phyloP scores from a whole-genome alignment of 768 basidiomycete species.

The Termitomyces sp. region DNA sequence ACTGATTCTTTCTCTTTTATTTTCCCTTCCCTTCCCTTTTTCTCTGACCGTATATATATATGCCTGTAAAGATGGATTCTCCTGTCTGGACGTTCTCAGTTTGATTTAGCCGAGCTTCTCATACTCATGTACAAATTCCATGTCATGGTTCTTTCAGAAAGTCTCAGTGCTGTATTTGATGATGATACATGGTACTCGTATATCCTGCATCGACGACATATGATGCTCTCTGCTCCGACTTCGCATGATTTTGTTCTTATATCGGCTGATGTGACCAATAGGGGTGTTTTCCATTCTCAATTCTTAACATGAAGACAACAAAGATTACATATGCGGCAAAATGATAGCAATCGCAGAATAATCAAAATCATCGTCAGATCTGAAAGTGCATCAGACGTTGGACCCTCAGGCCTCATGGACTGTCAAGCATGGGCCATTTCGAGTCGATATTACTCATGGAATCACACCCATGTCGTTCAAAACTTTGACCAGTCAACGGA shows the following conservation, averaged over 20 bases:
- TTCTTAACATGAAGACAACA: background rate
- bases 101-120: constrained; percentile 6
- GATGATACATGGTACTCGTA: background rate
- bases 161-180: constrained; percentile 3
- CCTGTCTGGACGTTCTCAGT: constrained; percentile 13
- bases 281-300: background rate
- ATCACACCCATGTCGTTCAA: constrained; percentile 1
- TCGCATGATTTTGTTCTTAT: background rate
- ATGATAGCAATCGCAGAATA: too few relatives aligned
- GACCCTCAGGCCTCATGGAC: too few relatives aligned
- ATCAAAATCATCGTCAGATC: background rate
- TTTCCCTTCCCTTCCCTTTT: constrained; percentile 5
- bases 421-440: constrained; percentile 34
- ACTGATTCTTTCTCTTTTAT: constrained; percentile 12
- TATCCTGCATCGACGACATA: background rate
- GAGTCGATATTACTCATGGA: constrained; percentile 22
- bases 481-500: constrained; percentile 45
- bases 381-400: constrained; percentile 45
- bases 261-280: background rate
- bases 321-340: background rate
- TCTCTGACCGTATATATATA: constrained; percentile 9
- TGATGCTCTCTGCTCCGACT: background rate
- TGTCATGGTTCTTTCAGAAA: background rate
- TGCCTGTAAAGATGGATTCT: constrained; percentile 12
- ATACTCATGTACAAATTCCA: background rate